Evolutionary conservation across 257 asterid genomes (phyloP), one percentile per base, ranked within the genome.

Genomic region (Galeopsis tetrahit): DNA sequence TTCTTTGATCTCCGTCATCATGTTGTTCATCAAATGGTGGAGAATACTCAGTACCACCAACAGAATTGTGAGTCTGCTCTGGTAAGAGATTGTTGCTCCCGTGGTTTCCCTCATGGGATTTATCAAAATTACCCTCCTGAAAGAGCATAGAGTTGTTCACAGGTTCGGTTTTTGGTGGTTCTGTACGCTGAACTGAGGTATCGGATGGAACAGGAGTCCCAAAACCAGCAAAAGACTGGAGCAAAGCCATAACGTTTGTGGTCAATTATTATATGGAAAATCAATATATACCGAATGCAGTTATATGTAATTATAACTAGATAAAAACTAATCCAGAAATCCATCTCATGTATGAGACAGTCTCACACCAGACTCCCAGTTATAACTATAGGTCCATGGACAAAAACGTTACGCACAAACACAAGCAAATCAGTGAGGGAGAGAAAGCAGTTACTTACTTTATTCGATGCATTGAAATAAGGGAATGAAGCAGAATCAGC

Each of bases 11-110:
- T 36, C 70, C 83, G 66, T 82, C 88, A 13, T 88, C 89, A 51
- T 75, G 82, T 64, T 59, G 89, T 64, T 81, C 93, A 31, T 85
- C 88, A n/a, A 85, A 79, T 39, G 90, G 84, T 17, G 97, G 87
- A 75, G 94, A 87, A 62, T 78, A 77, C 66, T 85, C 88, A 38
- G 69, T 31, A n/a, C 65, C 73, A 62, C 81, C 79, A 60, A 74
- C 77, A 10, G 82, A 49, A 35, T 49, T 71, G 32, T 81, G 81
- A 56, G 81, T 61, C 75, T 66, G 81, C 69, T 84, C 81, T 10
- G 57, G 78, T 11, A 81, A 48, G 67, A 74, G 65, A 80, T 76
- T 69, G 66, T 48, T 55, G 61, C 51, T 71, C 17, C 63, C 75
- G 63, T 73, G 78, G 71, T 75, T 79, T 34, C 82, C 84, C 39